Evolutionary conservation across 768 basidiomycete genomes (phyloP), one percentile per base, ranked within the genome.

Genomic region (Kwoniella sp.): DNA sequence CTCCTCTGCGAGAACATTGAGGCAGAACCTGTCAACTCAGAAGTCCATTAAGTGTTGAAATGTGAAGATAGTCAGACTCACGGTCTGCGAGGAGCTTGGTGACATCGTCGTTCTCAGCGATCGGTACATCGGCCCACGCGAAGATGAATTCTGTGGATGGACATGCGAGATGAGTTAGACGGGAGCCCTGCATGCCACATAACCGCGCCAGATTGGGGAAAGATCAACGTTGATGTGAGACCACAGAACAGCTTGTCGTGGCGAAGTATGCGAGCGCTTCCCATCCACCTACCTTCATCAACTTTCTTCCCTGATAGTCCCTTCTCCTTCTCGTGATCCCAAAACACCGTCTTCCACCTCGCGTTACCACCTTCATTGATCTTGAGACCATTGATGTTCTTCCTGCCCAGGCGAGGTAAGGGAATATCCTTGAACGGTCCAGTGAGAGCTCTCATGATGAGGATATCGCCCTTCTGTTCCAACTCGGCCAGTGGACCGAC

Each of bases 311-410:
- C 75, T 5, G 73, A 70, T 45, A 70, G 55, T 5, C 73, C 75
- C 37, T 65, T 60, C 31, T 73, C 73, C 34, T 68, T 60, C 47
- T 71, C 50, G 54, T 77, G 73, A 60, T 77, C 75, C 75, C 75
- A 77, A 52, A 70, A 77, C 9, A 77, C 67, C 20, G 57, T 70
- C 61, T 62, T 67, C 61, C 70, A 66, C 48, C 75, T 72, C 23
- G 28, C 50, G 45, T 58, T 60, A 1, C 69, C 65, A 11, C 68
- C 67, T 13, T 74, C 73, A 4, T 31, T 66, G 12, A 74, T 69
- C 29, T 59, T 52, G 52, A 73, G 26, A 1, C 75, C 75, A 47
- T 63, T 53, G n/a, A 66, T 54, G 52, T 77, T 74, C 62, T 69
- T 63, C 23, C 70, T 30, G 13, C 73, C 73, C n/a, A 74, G 51